phyloP scores from a whole-genome alignment of 2,329 filamentous ascomycete genomes.

The Lasiodiplodia theobromae region DNA sequence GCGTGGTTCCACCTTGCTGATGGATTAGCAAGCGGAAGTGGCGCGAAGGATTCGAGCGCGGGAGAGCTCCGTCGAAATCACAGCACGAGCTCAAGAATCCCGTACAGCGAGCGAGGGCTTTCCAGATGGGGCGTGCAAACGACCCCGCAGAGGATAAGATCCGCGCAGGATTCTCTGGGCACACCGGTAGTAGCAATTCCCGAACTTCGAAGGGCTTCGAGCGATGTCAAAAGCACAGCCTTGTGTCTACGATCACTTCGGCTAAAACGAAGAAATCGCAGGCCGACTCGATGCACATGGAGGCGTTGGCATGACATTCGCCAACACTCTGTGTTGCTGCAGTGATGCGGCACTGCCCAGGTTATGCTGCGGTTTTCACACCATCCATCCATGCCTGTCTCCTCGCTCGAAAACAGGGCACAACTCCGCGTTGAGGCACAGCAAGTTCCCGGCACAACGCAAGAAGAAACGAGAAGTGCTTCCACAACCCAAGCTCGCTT shows the following conservation, averaged over 20 bases:
- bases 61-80: neutral
- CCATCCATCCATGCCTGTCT: neutral
- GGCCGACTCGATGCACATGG: neutral
- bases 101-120: neutral
- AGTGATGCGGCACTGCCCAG: neutral
- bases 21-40: conserved; percentile 5
- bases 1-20: neutral
- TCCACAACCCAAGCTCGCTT: neutral
- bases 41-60: conserved; percentile 7
- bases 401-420: neutral
- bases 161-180: neutral
- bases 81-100: neutral
- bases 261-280: neutral
- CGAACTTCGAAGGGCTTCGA: neutral
- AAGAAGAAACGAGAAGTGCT: neutral
- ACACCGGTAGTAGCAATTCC: neutral
- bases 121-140: neutral
- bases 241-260: neutral
- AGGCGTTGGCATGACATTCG: neutral
- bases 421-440: neutral
- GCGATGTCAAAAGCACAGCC: neutral
- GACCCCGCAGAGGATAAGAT: neutral
- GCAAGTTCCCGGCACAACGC: neutral
- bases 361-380: neutral
- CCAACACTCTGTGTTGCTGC: conserved; percentile 5